phyloP scores from a whole-genome alignment of 2,329 filamentous ascomycete genomes.

The Myrmaecium sp. region DNA sequence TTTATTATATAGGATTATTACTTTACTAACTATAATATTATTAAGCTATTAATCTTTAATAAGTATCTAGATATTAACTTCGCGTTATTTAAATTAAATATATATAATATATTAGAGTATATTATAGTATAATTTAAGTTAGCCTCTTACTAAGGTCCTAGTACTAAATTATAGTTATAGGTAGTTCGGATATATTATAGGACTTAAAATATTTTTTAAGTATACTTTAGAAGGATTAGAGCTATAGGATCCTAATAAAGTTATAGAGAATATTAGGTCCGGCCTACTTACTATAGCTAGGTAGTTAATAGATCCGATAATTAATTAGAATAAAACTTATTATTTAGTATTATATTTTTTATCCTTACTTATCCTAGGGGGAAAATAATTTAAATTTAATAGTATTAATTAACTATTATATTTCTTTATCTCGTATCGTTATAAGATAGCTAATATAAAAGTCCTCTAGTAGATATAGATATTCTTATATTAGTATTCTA shows the following conservation, averaged over 20 bases:
- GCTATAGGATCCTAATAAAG: conserved; percentile 4
- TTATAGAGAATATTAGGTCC: conserved; percentile 2
- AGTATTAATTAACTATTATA: conserved; percentile 3
- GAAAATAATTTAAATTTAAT: conserved; percentile 4
- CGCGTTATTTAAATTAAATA: conserved; percentile 4
- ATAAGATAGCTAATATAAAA: conserved; percentile 1
- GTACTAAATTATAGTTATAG: conserved; percentile 2
- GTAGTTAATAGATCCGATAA: conserved; percentile 6
- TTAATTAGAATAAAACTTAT: conserved; percentile 2
- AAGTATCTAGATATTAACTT: conserved; percentile 4
- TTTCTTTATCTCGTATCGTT: conserved; percentile 1
- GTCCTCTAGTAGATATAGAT: conserved; percentile 3
- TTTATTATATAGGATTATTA: not conserved
- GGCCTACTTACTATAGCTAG: conserved; percentile 3
- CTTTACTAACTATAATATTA: not conserved
- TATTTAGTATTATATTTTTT: not conserved
- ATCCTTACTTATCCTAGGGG: not conserved
- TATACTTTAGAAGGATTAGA: conserved; percentile 3
- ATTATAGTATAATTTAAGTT: conserved; percentile 1
- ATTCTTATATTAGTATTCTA: conserved; percentile 1
- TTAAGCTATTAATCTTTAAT: not conserved
- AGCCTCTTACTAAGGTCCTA: not conserved
- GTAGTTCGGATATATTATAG: not conserved
- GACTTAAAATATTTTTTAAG: not conserved
- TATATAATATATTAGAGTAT: conserved; percentile 4